Evolutionary conservation across 805 yeast species (phyloP), one percentile per base, ranked within the genome.

Genomic region (Candida suzukii): DNA sequence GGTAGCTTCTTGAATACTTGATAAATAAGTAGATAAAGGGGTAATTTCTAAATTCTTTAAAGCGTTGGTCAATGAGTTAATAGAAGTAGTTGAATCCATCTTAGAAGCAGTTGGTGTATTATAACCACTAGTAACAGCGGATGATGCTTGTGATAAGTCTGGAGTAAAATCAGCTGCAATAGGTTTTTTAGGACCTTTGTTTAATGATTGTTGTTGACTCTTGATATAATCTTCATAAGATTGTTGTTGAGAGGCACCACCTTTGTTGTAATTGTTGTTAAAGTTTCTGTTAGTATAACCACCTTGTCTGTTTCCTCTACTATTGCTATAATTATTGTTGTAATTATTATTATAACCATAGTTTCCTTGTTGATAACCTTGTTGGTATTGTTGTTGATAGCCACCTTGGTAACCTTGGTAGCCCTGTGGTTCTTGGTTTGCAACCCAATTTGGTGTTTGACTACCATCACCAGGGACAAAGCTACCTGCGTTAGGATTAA

Each of bases 11-110:
- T 76, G 75, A 39, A 87, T 66, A 22, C 67, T 66, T 22, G 60
- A 62, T 48, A 90, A 65, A 42, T 71, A 58, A 20, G 74, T 79
- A 25, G 83, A 72, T 44, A 88, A 67, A 19, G 96, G 95, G 10
- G 84, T 66, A 32, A 78, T 53, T 17, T 73, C 74, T 40, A 86
- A 63, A 48, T 82, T 82, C 41, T 73, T 73, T 57, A 88, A 69
- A 3, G 93, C 85, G 30, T 82, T 74, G 50, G 77, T 76, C 45
- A 88, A 68, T 3, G 66, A 58, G 12, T 87, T 66, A 51, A 90
- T 68, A 2, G 95, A 83, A 10, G 88, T 75, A 6, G 91, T 79
- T n/a, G 76, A 70, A 20, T 60, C 56, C 48, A 49, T 49, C 9
- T 7, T 14, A 21, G 65, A 58, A 39, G 73, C 72, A 6, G 72